Evolutionary conservation across 73 alveolate species (phyloP), one percentile per base, ranked within the genome.

Genomic region (Paramecium octaurelia): DNA sequence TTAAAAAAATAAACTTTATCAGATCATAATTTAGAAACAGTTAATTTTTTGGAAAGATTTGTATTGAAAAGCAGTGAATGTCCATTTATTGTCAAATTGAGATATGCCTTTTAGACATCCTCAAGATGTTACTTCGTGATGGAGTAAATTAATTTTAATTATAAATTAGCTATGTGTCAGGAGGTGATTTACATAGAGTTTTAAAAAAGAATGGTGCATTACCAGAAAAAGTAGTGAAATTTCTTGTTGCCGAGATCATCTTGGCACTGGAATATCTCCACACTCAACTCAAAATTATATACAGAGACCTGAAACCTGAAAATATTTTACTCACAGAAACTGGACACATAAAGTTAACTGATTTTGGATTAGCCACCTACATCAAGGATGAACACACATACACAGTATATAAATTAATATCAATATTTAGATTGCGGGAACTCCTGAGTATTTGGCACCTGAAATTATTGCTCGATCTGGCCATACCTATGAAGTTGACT

Each of bases 391-490:
- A 42, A 46, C 46, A 46, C 46, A 84, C 84, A 21, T 73, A 38
- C 18, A 86, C 93, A 6, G 77, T 92, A 42, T 34, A 20, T 50
- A 20, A 60, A 29, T 24, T 5, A 20, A 38, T 93, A 38, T 34
- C 36, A 57, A 60, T 27, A 14, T 58, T 36, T 50, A 60, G 85
- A 29, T 97, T 98, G 91, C 91, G 23, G 99, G 99, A 20, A 96
- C 99, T 6, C 98, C 98, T 14, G 98, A 96, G 43, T 96, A 96
- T 73, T 93, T 97, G 58, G 99, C 99, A 36, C 99, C 99, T 38
- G 99, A 97, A 92, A 92, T 97, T 20, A 92, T 97, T 38, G 68
- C 92, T 54, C 89, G 95, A 29, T 42, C 93, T 64, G 98, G 98
- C 14, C 96, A 97, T 92, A 95, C 93, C 27, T 96, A 92, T 50